Evolutionary conservation across 768 basidiomycete species (phyloP).

Genomic region (Russula griseocarnosa): DNA sequence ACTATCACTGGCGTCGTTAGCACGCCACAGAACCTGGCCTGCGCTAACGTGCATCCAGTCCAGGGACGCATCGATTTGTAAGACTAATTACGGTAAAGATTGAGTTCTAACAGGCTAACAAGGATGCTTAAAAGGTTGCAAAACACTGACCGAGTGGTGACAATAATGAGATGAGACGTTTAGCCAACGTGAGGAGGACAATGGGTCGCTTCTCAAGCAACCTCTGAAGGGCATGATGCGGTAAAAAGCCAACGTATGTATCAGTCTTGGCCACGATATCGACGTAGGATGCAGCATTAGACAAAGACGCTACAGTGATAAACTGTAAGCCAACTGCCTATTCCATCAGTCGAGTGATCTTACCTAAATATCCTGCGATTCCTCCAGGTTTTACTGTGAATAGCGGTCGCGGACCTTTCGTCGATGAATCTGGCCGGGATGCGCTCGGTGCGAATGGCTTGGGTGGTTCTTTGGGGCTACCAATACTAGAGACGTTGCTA

Average conservation of each 20-base stretch:
- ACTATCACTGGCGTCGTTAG: conserved; percentile 86
- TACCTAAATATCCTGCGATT: conserved; percentile 93
- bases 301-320: conserved; percentile 66
- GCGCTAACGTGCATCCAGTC: conserved; percentile 99
- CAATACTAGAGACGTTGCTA: conserved; percentile 20
- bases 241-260: conserved; percentile 94
- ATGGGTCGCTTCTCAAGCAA: conserved; percentile 93
- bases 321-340: background rate
- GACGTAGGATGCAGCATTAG: conserved; percentile 90
- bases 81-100: conserved; percentile 47
- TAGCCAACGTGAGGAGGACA: conserved; percentile 90
- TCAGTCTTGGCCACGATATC: conserved; percentile 97
- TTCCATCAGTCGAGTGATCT: conserved; percentile 23
- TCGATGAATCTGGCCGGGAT: conserved; percentile 36
- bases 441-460: conserved; percentile 30
- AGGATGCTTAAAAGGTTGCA: background rate
- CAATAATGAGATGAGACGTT: conserved; percentile 90
- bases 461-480: conserved; percentile 17
- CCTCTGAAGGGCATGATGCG: conserved; percentile 81
- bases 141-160: conserved; percentile 75
- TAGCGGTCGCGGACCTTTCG: conserved; percentile 54
- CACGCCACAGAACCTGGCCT: conserved; percentile 91
- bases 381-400: conserved; percentile 97
- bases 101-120: background rate
- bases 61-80: conserved; percentile 94